Evolutionary conservation across 768 basidiomycete genomes (phyloP), one percentile per base, ranked within the genome.

Genomic region (Rhodocollybia butyracea): DNA sequence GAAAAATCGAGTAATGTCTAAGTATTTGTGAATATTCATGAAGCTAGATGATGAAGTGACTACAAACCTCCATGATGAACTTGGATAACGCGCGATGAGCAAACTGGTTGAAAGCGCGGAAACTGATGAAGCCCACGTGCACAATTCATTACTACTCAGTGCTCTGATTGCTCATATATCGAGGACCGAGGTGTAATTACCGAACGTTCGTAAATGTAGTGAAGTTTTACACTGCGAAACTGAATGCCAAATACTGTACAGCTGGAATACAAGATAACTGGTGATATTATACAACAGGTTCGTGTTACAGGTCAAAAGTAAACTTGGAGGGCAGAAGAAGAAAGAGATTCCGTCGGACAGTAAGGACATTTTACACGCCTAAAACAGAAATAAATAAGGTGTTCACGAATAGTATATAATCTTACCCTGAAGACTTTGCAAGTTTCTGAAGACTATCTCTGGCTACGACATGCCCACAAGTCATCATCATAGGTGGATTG

Each of bases 401-500:
- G 39, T 31, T 24, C 22, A 13, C 17, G 31, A 56, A 13, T 29
- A 34, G 32, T 32, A 55, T 51, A 50, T 56, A 22, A 45, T 64
- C 69, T 52, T 52, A 86, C 96, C 76, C 71, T 63, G 86, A 88
- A 29, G 87, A 80, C 73, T 96, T 98, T 67, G 89, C 88, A 43
- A 99, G 74, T 68, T 94, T 92, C 59, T 84, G 83, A 59, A 98
- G 73, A 68, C 91, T 96, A 64, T 98, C 96, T 66, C 89, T 89
- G 2, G 92, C 88, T 42, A 99, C 86, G 34, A 97, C 94, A 70
- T 99, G 97, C 2, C 96, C 97, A 67, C 97, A 98, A 3, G 76
- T 73, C 79, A 99, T 88, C 90, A 98, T 95, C 93, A 97, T 97
- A 0, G 97, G 96, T 8, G 94, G 97, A 68, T 99, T 99, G 56